Evolutionary conservation across 352 stramenopile genomes (phyloP), one percentile per base, ranked within the genome.

Genomic region (Phytophthora agathidicida): DNA sequence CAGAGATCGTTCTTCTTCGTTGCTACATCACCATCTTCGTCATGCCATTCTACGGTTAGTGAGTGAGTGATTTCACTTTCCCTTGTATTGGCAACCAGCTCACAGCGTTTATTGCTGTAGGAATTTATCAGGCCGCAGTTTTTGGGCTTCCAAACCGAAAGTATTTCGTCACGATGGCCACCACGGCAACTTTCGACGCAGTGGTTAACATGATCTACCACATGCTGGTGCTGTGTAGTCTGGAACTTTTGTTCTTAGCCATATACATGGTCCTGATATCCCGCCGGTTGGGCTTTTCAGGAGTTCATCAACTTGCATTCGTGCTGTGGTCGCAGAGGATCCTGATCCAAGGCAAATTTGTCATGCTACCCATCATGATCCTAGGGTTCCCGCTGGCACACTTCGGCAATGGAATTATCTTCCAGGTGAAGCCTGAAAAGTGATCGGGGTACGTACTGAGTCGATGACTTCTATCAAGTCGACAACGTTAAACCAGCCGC

Each of bases 381-480:
- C 37, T 71, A 5, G 63, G 48, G 0, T 68, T 75, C 22, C 60
- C 66, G 13, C 60, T 75, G 0, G n/a, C 24, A 7, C 60, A 71
- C 26, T 62, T 26, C 20, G 60, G 65, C 24, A 70, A 74, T 20
- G 38, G 48, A 8, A 32, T 46, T 23, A 70, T 69, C 16, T 61
- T 51, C 11, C 31, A 49, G 11, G 23, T 48, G 2, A 49, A 51
- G 8, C 7, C 20, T 9, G 22, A 17, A 5, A n/a, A n/a, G n/a
- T n/a, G n/a, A n/a, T n/a, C n/a, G n/a, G n/a, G n/a, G n/a, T n/a
- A n/a, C n/a, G n/a, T n/a, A n/a, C n/a, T n/a, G n/a, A n/a, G n/a
- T n/a, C n/a, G n/a, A n/a, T n/a, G n/a, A n/a, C n/a, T n/a, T n/a
- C n/a, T n/a, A n/a, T n/a, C n/a, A n/a, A n/a, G n/a, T n/a, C n/a